Evolutionary conservation across 768 basidiomycete genomes (phyloP), one percentile per base, ranked within the genome.

Genomic region (Steccherinum ochraceum): DNA sequence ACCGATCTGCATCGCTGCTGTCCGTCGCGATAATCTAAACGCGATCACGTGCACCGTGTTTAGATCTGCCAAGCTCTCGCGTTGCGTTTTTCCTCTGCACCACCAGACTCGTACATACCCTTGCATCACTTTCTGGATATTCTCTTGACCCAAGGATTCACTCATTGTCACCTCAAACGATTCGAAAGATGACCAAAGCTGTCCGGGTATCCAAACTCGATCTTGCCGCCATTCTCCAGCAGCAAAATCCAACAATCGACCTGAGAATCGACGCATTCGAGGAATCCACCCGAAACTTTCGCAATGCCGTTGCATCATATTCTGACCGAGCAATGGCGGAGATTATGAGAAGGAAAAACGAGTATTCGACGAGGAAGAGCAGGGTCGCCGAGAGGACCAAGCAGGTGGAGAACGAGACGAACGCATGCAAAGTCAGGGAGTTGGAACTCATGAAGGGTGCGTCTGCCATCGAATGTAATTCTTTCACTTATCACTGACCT

Each of bases 401-500:
- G 41, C 72, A 77, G 5, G 72, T 81, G 0, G 86, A 93, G 62
- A 59, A 71, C 0, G 85, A 91, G 65, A 92, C 79, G 1, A 83
- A 80, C 49, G 72, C 82, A 41, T 91, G 87, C 68, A 88, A 91
- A 57, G 62, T 87, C 47, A 77, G 74, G 59, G 92, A 93, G 67
- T 84, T 90, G 24, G 84, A 89, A 47, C 75, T 94, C 50, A 75
- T 90, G 2, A 77, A 80, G 50, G 79, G 91, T 92, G 64, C n/a
- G 79, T 70, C 23, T 16, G 10, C 35, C 39, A n/a, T 43, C 20
- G 25, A 57, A 3, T 39, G 21, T 11, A 42, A 7, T 35, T 16
- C 7, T 35, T 16, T 35, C 30, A 35, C 16, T 35, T 16, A 16
- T 35, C 30, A 7, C 7, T 13, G 21, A n/a, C 25, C 11, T 44